phyloP scores from a whole-genome alignment of 768 basidiomycete species.

The Calocybe gangraenosa region DNA sequence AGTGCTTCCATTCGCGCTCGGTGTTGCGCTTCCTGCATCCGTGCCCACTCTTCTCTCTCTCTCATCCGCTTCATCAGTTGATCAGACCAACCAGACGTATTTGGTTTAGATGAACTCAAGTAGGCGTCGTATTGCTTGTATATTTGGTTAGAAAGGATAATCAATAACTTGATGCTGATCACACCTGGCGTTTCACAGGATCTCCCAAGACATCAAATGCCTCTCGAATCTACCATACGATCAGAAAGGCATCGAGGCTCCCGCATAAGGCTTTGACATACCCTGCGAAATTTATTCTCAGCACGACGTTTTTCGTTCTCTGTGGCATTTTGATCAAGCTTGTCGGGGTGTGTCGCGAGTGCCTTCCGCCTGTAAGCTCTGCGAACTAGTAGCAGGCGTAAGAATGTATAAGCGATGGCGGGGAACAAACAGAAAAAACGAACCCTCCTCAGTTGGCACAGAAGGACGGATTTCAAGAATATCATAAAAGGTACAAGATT shows the following conservation, averaged over 20 bases:
- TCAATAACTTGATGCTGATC: conserved; percentile 6
- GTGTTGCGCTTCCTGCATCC: conserved; percentile 42
- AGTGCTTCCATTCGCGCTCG: conserved; percentile 46
- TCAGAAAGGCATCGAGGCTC: neutral
- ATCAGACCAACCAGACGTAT: conserved; percentile 26
- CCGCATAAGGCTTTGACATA: conserved; percentile 23
- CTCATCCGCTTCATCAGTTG: conserved; percentile 38
- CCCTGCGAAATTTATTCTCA: conserved; percentile 58
- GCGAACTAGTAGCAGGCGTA: conserved; percentile 39
- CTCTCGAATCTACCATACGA: conserved; percentile 46
- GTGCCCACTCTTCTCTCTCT: conserved; percentile 54
- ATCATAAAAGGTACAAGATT: conserved; percentile 35
- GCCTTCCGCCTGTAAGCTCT: conserved; percentile 65
- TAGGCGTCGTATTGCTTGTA: conserved; percentile 45
- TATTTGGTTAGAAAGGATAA: neutral
- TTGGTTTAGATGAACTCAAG: conserved; percentile 26
- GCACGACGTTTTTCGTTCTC: conserved; percentile 49
- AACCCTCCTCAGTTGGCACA: conserved; percentile 51
- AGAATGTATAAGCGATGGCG: neutral
- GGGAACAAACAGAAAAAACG: conserved; percentile 14
- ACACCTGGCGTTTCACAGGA: conserved; percentile 49
- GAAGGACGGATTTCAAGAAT: conserved; percentile 40
- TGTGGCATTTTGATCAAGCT: conserved; percentile 51
- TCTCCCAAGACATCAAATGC: conserved; percentile 61
- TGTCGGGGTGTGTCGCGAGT: conserved; percentile 72